phyloP scores from a whole-genome alignment of 345 rosid species.

The Garcia nutans region DNA sequence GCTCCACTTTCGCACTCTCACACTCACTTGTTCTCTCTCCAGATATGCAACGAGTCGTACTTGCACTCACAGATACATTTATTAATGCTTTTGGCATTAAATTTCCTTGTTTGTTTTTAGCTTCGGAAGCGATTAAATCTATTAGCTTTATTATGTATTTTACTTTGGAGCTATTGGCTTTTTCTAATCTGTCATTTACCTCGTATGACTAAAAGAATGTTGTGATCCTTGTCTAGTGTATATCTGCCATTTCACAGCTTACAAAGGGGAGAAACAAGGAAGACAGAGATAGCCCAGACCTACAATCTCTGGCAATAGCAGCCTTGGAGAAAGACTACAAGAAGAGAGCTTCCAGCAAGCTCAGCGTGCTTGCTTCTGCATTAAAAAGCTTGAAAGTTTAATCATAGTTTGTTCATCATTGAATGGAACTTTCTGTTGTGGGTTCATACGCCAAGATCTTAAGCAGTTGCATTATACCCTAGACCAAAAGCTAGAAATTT shows the following conservation, averaged over 20 bases:
- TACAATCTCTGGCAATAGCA: constrained; percentile 60
- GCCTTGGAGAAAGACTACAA: constrained; percentile 91
- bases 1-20: constrained; percentile 17
- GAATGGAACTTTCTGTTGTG: constrained; percentile 21
- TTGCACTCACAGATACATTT: not conserved
- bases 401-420: constrained; percentile 20
- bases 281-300: constrained; percentile 75
- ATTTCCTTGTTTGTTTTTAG: not conserved
- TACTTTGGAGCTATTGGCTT: not conserved
- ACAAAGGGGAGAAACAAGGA: constrained; percentile 82
- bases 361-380: constrained; percentile 59
- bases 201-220: constrained; percentile 17
- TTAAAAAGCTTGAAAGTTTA: constrained; percentile 69
- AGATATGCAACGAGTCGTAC: not conserved
- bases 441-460: constrained; percentile 12
- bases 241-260: constrained; percentile 74
- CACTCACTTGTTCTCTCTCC: not conserved
- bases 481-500: constrained; percentile 6
- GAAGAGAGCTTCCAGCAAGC: constrained; percentile 69
- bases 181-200: not conserved
- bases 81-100: not conserved
- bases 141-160: constrained; percentile 4
- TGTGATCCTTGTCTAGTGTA: constrained; percentile 49
- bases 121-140: not conserved
- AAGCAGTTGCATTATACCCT: not conserved